Evolutionary conservation across 768 basidiomycete genomes (phyloP).

Genomic region (Serpula lacrymans): DNA sequence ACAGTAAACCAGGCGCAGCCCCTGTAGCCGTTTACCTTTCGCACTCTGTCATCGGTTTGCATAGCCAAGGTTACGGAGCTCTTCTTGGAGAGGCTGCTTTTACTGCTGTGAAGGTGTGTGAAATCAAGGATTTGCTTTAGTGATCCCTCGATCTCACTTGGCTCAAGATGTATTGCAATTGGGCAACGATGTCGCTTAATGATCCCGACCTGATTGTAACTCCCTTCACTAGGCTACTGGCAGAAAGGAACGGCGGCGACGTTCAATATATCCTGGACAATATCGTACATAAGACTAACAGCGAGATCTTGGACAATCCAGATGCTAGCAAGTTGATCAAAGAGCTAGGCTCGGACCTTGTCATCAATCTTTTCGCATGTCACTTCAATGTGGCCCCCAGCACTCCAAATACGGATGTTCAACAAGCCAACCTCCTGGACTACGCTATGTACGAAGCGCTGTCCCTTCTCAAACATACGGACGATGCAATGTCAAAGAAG

Average conservation of each 20-base stretch:
- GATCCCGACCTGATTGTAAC: constrained; percentile 32
- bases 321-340: constrained; percentile 21
- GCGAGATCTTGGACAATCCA: constrained; percentile 25
- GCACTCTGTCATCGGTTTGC: constrained; percentile 38
- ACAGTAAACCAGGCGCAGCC: constrained; percentile 46
- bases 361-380: constrained; percentile 42
- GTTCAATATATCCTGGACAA: constrained; percentile 30
- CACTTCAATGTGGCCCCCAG: constrained; percentile 32
- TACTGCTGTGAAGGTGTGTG: constrained; percentile 31
- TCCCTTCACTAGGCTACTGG: constrained; percentile 37
- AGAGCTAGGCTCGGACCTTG: constrained; percentile 37
- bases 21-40: constrained; percentile 34
- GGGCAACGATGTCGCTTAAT: constrained; percentile 36
- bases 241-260: constrained; percentile 30
- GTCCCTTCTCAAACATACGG: constrained; percentile 27
- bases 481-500: too few relatives aligned
- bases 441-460: constrained; percentile 35
- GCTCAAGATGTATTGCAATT: constrained; percentile 39
- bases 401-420: constrained; percentile 32
- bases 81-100: constrained; percentile 39
- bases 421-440: constrained; percentile 41
- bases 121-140: neutral
- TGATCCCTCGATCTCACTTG: neutral
- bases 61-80: constrained; percentile 34
- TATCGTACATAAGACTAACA: constrained; percentile 27